Evolutionary conservation across 23 red algal species (phyloP).

Genomic region (Chondrus crispus): DNA sequence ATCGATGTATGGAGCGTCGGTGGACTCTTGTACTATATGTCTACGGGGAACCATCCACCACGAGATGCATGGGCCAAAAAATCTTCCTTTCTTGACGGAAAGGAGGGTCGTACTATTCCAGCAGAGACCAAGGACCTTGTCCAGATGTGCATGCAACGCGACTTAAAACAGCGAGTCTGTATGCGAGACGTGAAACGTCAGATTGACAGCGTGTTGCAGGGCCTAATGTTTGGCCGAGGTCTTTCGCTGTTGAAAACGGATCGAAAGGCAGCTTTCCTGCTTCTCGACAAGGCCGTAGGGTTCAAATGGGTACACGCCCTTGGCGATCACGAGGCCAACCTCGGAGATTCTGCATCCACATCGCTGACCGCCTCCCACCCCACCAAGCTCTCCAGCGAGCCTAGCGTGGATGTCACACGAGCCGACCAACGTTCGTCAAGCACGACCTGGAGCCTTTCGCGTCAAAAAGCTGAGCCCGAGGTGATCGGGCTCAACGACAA

Average conservation of each 20-base stretch:
- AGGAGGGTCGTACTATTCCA: background rate
- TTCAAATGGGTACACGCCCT: background rate
- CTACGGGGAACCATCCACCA: conserved; percentile 40
- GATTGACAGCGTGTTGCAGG: conserved; percentile 34
- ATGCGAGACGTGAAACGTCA: conserved; percentile 45
- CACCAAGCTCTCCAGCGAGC: too few species aligned
- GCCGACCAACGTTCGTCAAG: too few species aligned
- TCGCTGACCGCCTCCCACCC: too few species aligned
- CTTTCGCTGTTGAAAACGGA: conserved; percentile 24
- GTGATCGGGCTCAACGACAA: conserved; percentile 38
- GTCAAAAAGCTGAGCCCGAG: too few species aligned
- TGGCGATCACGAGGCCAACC: background rate
- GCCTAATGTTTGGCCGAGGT: conserved; percentile 48
- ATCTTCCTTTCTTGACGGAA: background rate
- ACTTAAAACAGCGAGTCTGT: background rate
- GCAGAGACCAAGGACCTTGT: conserved; percentile 12
- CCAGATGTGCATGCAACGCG: conserved; percentile 34
- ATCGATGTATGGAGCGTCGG: conserved; percentile 63
- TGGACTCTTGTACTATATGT: conserved; percentile 56
- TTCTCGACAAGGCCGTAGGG: conserved; percentile 53
- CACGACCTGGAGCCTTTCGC: too few species aligned
- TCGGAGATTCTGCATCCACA: background rate
- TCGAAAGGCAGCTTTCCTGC: background rate
- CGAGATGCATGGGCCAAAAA: conserved; percentile 30
- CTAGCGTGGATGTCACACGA: too few species aligned